Conservation (phyloP, 106 monocot species). For the Dendrobium huoshanense region DNA sequence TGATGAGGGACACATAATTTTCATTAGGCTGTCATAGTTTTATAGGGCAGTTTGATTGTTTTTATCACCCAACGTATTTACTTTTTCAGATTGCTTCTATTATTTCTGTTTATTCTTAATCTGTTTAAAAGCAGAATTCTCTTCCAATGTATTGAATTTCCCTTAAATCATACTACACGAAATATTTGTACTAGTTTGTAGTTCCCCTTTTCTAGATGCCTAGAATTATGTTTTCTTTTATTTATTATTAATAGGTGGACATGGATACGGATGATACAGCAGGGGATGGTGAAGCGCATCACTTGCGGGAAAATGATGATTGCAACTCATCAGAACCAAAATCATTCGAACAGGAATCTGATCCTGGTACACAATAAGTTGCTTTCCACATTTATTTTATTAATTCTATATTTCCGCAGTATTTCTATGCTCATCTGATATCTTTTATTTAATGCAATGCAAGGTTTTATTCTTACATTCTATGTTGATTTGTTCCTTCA, state of each 20-base stretch:
- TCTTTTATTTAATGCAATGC: constrained; percentile 1
- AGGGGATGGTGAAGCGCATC: constrained; percentile 23
- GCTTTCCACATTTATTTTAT: background rate
- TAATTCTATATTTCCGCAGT: background rate
- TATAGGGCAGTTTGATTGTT: background rate
- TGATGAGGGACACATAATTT: too few species aligned
- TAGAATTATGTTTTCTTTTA: background rate
- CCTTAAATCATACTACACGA: too few species aligned
- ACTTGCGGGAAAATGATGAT: constrained; percentile 20
- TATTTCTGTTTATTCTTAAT: background rate
- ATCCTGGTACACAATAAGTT: constrained; percentile 25
- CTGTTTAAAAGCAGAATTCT: background rate
- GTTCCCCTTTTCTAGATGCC: background rate
- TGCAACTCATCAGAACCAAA: constrained; percentile 5
- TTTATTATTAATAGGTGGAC: constrained; percentile 50
- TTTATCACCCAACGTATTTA: background rate
- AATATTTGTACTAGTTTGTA: background rate
- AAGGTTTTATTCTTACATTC: background rate
- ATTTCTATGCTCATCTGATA: background rate
- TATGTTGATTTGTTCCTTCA: too few species aligned
- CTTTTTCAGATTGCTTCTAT: background rate
- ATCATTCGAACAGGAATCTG: constrained; percentile 18
- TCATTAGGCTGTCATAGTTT: too few species aligned
- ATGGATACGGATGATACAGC: constrained; percentile 82
- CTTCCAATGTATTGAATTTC: too few species aligned